Evolutionary conservation across 768 basidiomycete genomes (phyloP), one percentile per base, ranked within the genome.

Genomic region (Boletus subparvulus): DNA sequence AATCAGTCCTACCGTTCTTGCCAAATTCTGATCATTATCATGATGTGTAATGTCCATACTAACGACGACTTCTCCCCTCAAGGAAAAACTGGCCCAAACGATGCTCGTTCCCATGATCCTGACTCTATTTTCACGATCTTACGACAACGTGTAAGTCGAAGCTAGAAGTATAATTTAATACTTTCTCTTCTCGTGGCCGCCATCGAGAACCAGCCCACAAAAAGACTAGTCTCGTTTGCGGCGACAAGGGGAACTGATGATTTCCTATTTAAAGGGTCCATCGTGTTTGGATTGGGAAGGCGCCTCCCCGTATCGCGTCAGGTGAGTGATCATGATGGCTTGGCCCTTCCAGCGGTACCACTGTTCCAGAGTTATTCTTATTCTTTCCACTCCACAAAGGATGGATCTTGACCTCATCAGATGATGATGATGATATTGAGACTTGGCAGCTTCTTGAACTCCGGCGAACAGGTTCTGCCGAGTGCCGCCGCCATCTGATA

Each of bases 391-490:
- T 36, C 36, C 45, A 37, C 44, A 37, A 14, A 19, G 6, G 6
- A 16, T 28, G 26, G 6, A 6, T 16, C 28, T 2, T 11, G 28
- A 41, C 37, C 43, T 43, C 21, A 37, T 19, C n/a, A n/a, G n/a
- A n/a, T n/a, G n/a, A n/a, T n/a, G n/a, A n/a, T n/a, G 44, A 3
- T 62, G 54, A 61, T 44, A 32, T 4, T 52, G 33, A 13, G 35
- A 37, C 32, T 21, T 11, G 6, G 19, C 21, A 39, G 41, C 49
- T 61, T 58, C 47, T 53, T 24, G 44, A 45, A 47, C 26, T 13
- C 58, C 47, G 51, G 42, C 1, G 24, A 50, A 28, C 43, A 40
- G 49, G 14, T 55, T 49, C 52, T 54, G 19, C 58, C 61, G 48
- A 32, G 6, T 12, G 16, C 11, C 21, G 2, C 21, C 21, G 21